Base-by-base conservation (phyloP, 75 land plant species). In the Sequoia sempervirens region DNA sequence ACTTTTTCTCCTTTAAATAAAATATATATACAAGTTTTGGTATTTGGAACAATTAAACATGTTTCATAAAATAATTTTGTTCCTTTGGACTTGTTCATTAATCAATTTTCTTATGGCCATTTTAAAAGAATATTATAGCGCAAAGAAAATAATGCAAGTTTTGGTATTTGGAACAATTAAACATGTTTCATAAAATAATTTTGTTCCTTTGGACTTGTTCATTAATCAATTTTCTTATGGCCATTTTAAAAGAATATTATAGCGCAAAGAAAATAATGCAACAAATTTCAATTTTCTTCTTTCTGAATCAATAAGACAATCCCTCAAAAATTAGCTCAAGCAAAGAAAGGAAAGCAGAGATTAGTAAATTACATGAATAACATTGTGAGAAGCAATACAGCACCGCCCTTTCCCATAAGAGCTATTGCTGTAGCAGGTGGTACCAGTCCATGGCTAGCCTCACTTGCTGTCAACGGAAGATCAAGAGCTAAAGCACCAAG, bases 401-500 rank as follows among this genome's bases (percentile, higher is more conserved):
- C 95, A 80, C 99, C 98, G 54, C 87, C 87, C 85, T 94, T 92
- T 13, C 99, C 99, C 96, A 97, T 97, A 88, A 97, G 89, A 50
- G 99, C 98, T 45, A 87, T 89, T 40, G 98, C 96, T 12, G 99
- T 94, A 9, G 99, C 99, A 72, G 96, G 91, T 56, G 99, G 99
- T 66, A 97, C 99, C 12, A 97, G 92, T 40, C 99, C 99, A 72
- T 83, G 92, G 73, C 92, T 85, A 66, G 99, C 99, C 79, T 97
- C 98, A 74, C 80, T 86, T 81, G 86, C 90, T 37, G 96, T 97
- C 38, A 97, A 28, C 10, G 99, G 99, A 40, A 97, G 93, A 84
- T 96, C 96, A 82, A 97, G 96, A n/a, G 99, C 98, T 32, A 97
- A 90, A n/a, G 99, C 97, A 83, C 95, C 99, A 3, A 97, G 82